Evolutionary conservation across 495 filamentous ascomycete genomes (phyloP), one percentile per base, ranked within the genome.

Genomic region (Aspergillus funiculosus): DNA sequence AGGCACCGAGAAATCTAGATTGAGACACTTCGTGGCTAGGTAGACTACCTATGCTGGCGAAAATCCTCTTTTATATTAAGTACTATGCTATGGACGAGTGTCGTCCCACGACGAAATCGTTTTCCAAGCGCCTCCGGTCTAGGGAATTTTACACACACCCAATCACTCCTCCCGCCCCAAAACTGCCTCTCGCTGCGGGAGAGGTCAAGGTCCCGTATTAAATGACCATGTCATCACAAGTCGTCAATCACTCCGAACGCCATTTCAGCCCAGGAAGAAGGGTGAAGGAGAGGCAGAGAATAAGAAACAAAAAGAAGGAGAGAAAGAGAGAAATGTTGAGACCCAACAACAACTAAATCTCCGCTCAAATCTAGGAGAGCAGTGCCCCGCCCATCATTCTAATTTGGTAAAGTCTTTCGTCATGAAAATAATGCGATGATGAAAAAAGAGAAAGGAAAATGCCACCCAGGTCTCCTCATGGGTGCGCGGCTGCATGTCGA

Each of bases 171-270:
- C n/a, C 43, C 49, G 25, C 15, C 48, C 34, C 20, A n/a, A n/a
- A n/a, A 28, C 47, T 32, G 21, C 27, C 31, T 29, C 15, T 32
- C 6, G 17, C 35, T 11, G 19, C 37, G 31, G 22, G 19, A 53
- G 24, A 39, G 29, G 37, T 31, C 18, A 25, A 35, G 20, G 9
- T 21, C 39, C 39, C 21, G 19, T 39, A 54, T 48, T 37, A 45
- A 48, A 50, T 49, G 45, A 50, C 51, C 46, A 51, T 48, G 48
- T 52, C 54, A 54, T 60, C 31, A 40, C 50, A 55, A 43, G 39
- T 57, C 48, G 44, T 62, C 46, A 59, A 45, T 51, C 39, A 48
- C 51, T 55, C 53, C 54, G 51, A 58, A 62, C 54, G 52, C 53
- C 48, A 49, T 48, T 27, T 35, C 34, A 50, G 29, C 35, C 43